phyloP scores from a whole-genome alignment of 225 moss, liverwort and hornwort species.

The Bryoerythrophyllum caledonicum region DNA sequence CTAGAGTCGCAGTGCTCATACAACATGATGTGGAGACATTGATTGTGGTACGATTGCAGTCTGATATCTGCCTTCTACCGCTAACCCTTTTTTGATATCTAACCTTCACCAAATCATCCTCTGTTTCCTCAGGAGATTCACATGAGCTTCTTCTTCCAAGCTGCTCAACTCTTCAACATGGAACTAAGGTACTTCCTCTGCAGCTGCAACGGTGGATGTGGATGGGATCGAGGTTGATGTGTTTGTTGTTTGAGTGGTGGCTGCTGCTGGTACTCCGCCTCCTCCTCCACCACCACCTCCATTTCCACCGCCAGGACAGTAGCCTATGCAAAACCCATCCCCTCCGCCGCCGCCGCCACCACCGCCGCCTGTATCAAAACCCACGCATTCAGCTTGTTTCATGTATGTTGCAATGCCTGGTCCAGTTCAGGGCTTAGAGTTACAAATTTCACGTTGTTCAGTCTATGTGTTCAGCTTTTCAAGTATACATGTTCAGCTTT shows the following conservation, averaged over 20 bases:
- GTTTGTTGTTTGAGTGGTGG: background rate
- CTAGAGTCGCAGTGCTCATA: background rate
- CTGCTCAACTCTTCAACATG: background rate
- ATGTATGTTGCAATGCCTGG: no score
- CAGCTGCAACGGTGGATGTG: background rate
- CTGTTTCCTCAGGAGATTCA: background rate
- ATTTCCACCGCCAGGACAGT: constrained; percentile 15
- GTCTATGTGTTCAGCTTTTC: no score
- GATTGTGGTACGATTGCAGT: background rate
- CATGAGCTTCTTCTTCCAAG: background rate
- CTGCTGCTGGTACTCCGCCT: background rate
- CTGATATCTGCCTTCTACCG: background rate
- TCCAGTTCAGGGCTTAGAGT: no score
- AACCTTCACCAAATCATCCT: background rate
- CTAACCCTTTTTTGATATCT: background rate
- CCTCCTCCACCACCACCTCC: constrained; percentile 1
- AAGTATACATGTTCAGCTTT: no score
- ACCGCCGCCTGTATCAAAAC: background rate
- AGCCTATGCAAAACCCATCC: constrained; percentile 28
- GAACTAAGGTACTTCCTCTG: background rate
- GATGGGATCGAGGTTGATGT: background rate
- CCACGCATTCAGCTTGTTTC: no score
- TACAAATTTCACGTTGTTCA: no score
- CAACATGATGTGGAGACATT: background rate
- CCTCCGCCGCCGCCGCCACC: background rate